Evolutionary conservation across 108 stramenopile species (phyloP), one percentile per base, ranked within the genome.

Genomic region (Stephanodiscus minutulus): DNA sequence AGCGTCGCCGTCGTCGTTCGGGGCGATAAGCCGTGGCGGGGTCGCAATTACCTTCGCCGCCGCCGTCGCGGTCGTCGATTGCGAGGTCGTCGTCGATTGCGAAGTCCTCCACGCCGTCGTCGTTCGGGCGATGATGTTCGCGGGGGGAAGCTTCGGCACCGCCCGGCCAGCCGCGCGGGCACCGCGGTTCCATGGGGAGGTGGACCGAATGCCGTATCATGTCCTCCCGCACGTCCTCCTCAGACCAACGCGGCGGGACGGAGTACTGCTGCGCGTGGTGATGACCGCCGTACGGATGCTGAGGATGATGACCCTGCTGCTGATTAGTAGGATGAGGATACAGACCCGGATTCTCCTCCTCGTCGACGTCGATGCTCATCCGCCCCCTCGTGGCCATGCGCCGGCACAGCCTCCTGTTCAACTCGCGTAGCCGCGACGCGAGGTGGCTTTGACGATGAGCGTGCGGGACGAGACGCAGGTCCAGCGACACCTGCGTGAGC

Each of bases 121-220:
- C 41, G 27, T 55, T 55, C 27, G 21, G n/a, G n/a, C n/a, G n/a
- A n/a, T n/a, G 1, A 55, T 55, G 12, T 29, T 31, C 27, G 27
- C 17, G 15, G 55, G 17, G 29, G 55, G 29, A 4, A n/a, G n/a
- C n/a, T n/a, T n/a, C n/a, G 27, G 18, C 33, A 5, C 84, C 84
- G 50, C 87, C 84, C 1, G 91, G 91, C 91, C 91, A 92, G 22
- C 43, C 39, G 61, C 82, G 21, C 29, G 70, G 47, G 64, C 54
- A 64, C 27, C 86, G 54, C 10, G 93, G 93, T 39, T 87, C 82
- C 64, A 94, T 66, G 17, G 88, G 86, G 43, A 94, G 84, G 81
- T 94, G 91, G 13, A 94, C 89, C 1, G 93, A 94, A 64, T 91
- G 82, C 28, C 82, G 76, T 35, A 92, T 71, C 83, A 89, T 86